A percentile compares a stretch with the other conserved stretches of the same genome.
Evolutionary conservation across 176 grass and related monocot genomes (phyloP).

Genomic region (Elaeis guineensis): DNA sequence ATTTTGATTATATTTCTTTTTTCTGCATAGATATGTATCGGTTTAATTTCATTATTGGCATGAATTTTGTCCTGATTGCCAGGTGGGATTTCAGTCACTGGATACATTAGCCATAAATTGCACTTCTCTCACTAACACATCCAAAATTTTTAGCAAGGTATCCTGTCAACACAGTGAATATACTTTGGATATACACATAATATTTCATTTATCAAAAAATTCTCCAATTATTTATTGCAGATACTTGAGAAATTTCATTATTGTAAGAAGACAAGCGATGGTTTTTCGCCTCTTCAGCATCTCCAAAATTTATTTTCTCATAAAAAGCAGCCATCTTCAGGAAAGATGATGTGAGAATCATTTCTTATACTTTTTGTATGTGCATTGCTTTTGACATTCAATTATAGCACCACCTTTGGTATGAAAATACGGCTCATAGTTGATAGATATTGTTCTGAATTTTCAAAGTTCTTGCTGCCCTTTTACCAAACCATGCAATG

Average conservation of each 20-base stretch:
- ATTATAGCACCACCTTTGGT: too few species aligned
- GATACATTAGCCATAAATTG: constrained; percentile 78
- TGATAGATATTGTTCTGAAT: too few species aligned
- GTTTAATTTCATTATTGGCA: too few species aligned
- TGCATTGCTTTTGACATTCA: background rate
- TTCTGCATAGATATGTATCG: too few species aligned
- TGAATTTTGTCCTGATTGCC: background rate
- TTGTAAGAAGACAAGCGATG: constrained; percentile 28
- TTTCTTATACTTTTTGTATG: too few species aligned
- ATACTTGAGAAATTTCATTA: constrained; percentile 53
- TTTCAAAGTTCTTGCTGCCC: too few species aligned
- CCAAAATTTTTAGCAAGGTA: constrained; percentile 88
- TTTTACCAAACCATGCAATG: too few species aligned
- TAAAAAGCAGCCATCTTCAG: constrained; percentile 33
- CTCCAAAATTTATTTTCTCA: constrained; percentile 60
- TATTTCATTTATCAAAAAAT: constrained; percentile 13
- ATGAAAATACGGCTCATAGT: too few species aligned
- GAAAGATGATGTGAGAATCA: constrained; percentile 65
- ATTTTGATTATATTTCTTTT: too few species aligned
- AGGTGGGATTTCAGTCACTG: constrained; percentile 53
- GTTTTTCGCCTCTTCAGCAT: constrained; percentile 57
- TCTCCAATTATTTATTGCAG: constrained; percentile 34
- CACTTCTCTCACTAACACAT: constrained; percentile 58
- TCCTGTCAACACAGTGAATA: too few species aligned
- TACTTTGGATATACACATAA: too few species aligned